Base-by-base conservation (phyloP, 805 yeast genomes). In the Candida silvatica region DNA sequence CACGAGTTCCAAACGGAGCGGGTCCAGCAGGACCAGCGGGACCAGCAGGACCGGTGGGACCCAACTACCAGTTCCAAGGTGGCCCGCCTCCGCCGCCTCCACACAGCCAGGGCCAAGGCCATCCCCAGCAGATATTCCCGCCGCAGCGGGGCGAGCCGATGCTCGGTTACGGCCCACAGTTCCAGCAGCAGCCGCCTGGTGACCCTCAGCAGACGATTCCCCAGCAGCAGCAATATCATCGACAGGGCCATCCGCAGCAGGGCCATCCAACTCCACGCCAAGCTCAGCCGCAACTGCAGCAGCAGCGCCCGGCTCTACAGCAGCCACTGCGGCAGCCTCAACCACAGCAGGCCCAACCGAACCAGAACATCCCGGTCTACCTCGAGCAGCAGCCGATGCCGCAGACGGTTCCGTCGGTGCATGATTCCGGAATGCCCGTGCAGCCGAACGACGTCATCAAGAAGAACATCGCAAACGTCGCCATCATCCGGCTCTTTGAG, bases 401-500 rank as follows among this genome's bases (percentile, higher is more conserved):
- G 8, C 32, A 8, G 18, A 14, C 25, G 12, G 9, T 17, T 12
- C 16, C 17, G 16, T 19, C 33, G 20, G 15, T 8, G 11, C 34
- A 6, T 19, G 16, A 15, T 27, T 7, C 27, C 8, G 15, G 4
- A 15, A 27, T 14, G 16, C n/a, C n/a, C n/a, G n/a, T n/a, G n/a
- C n/a, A n/a, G n/a, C n/a, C 31, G 9, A 15, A 17, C n/a, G 31
- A 28, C 7, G 31, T 8, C 8, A 28, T 28, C 7, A 55, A 49
- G 38, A 49, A 52, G 30, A 52, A 47, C 31, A 46, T 67, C 19
- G 64, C 76, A 1, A 68, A 71, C 36, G 59, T 66, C 26, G 79
- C 79, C 1, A 61, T 74, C 5, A 51, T 72, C 34, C 61, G 72
- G 36, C 52, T 74, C 9, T 53, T 72, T 42, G 76, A 70, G 30